phyloP scores from a whole-genome alignment of 2,329 filamentous ascomycete species.

The Penicillium paneum region DNA sequence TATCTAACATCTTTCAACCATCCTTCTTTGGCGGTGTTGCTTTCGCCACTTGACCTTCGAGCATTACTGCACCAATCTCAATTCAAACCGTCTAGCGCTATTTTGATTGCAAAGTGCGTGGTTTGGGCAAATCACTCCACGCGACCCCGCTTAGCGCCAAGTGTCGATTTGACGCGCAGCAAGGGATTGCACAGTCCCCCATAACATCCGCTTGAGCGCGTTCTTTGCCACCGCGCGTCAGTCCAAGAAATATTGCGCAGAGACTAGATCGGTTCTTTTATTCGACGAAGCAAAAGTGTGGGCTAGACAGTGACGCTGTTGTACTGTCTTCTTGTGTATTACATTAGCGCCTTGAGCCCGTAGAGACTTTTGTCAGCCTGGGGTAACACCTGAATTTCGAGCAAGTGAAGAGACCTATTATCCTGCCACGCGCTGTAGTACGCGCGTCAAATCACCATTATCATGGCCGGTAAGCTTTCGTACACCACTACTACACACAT shows the following conservation, averaged over 20 bases:
- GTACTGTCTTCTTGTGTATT: constrained; percentile 41
- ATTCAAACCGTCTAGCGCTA: neutral
- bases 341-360: constrained; percentile 40
- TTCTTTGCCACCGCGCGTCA: constrained; percentile 14
- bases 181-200: constrained; percentile 22
- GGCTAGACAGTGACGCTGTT: constrained; percentile 29
- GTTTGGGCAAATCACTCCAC: constrained; percentile 13
- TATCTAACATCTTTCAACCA: neutral
- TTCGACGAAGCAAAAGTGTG: constrained; percentile 35
- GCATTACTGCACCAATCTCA: neutral
- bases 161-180: constrained; percentile 27
- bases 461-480: constrained; percentile 61
- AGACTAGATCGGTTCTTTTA: constrained; percentile 23
- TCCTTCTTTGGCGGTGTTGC: neutral
- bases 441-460: constrained; percentile 32
- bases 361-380: constrained; percentile 36
- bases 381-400: constrained; percentile 24
- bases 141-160: constrained; percentile 32
- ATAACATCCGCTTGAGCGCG: constrained; percentile 16
- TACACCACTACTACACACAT: constrained; percentile 26
- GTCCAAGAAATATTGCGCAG: constrained; percentile 16
- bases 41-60: neutral
- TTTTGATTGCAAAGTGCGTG: neutral
- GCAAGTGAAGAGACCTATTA: constrained; percentile 18
- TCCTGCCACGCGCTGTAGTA: constrained; percentile 37